Percentiles rank a stretch among this genome's conserved stretches.
Evolutionary conservation across 1,284 basidiomycete genomes (phyloP).

Genomic region (Ganoderma leucocontextum): DNA sequence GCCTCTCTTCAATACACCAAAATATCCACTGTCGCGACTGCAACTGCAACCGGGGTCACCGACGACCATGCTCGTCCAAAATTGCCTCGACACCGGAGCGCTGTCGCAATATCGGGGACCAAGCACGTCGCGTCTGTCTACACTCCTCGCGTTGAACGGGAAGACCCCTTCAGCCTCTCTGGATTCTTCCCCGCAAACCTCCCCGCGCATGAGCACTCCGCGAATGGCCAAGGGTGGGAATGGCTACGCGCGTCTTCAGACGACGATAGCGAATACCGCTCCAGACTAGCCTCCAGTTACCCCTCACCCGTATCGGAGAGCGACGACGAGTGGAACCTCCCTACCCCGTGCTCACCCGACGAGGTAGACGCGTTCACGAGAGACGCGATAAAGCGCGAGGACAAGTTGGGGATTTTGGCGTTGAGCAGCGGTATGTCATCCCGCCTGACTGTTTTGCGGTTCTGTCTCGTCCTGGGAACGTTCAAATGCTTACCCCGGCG

Average conservation of each 20-base stretch:
- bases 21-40: conserved; percentile 18
- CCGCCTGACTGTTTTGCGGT: neutral
- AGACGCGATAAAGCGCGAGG: conserved; percentile 53
- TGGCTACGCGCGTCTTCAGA: conserved; percentile 48
- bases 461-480: neutral
- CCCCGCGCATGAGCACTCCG: conserved; percentile 31
- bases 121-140: conserved; percentile 20
- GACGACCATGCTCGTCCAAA: conserved; percentile 24
- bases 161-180: conserved; percentile 58
- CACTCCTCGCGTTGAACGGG: conserved; percentile 36
- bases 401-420: conserved; percentile 57
- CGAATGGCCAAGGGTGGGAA: conserved; percentile 47
- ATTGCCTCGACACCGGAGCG: conserved; percentile 36
- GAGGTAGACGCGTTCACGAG: conserved; percentile 38
- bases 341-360: conserved; percentile 34
- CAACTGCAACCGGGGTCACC: conserved; percentile 17
- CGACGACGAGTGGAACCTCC: conserved; percentile 34
- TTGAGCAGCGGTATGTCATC: conserved; percentile 44
- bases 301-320: conserved; percentile 38
- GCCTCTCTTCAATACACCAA: conserved; percentile 15
- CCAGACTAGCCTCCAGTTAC: too few species aligned
- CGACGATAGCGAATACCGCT: conserved; percentile 31
- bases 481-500: neutral
- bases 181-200: conserved; percentile 57
- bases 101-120: conserved; percentile 21